These are phyloP conservation scores for Echeveria elegans DNA, from an alignment of 164 flowering plant species.

Conservation along the genomic window DNA sequence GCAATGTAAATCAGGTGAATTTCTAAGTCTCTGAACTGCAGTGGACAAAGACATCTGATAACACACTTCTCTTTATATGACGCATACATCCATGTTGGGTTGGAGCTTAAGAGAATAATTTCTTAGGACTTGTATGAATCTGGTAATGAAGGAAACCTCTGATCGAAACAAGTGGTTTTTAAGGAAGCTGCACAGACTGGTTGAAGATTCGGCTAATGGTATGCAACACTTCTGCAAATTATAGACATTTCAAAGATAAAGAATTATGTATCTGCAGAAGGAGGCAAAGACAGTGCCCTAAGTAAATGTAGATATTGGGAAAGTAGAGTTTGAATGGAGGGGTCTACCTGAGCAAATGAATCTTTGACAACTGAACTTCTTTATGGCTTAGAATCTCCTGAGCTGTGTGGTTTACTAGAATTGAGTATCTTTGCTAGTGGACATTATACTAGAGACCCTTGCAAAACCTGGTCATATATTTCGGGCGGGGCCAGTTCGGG, in stretches of 20 bases:
- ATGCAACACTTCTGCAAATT: background rate
- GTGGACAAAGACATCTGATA: too few relatives aligned
- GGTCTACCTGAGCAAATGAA: background rate
- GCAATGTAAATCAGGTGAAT: background rate
- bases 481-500: too few relatives aligned
- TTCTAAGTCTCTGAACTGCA: too few relatives aligned
- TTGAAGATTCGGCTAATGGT: constrained; percentile 16
- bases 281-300: background rate
- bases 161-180: constrained; percentile 17
- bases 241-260: background rate
- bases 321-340: background rate
- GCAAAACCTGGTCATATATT: too few relatives aligned
- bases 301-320: background rate
- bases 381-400: constrained; percentile 7
- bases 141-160: background rate
- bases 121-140: too few relatives aligned
- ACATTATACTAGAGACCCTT: background rate
- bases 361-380: background rate
- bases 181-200: constrained; percentile 14
- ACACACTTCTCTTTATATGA: too few relatives aligned
- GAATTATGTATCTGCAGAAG: background rate
- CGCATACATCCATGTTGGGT: too few relatives aligned
- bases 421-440: constrained; percentile 4
- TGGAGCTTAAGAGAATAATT: too few relatives aligned
- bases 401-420: constrained; percentile 2